These are phyloP conservation scores for Bodo saltans DNA, from an alignment of 78 protist species.

Conservation along the genomic window DNA sequence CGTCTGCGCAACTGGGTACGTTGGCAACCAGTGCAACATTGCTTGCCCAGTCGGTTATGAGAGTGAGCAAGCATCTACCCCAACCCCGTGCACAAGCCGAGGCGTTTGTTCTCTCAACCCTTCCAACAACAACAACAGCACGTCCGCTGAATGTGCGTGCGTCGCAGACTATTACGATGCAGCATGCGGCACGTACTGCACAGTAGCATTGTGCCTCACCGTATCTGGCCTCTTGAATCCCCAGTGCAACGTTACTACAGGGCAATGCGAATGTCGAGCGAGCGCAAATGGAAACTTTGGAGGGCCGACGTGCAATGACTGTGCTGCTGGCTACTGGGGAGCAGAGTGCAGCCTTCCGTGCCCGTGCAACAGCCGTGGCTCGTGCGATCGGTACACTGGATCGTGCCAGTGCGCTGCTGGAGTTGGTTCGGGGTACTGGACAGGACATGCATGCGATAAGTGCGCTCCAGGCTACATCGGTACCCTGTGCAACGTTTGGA, in stretches of 20 bases:
- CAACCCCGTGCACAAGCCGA: slow-evolving; percentile 29
- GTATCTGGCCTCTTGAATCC: too few species aligned
- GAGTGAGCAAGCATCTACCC: too few species aligned
- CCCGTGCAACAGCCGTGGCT: slow-evolving; percentile 25
- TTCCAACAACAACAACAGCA: neutral
- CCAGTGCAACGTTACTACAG: too few species aligned
- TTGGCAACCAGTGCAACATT: neutral
- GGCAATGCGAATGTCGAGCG: too few species aligned
- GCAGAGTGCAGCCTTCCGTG: too few species aligned
- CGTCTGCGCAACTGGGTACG: too few species aligned
- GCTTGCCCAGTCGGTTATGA: neutral
- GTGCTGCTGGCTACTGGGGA: too few species aligned
- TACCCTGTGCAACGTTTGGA: neutral
- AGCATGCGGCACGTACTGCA: neutral
- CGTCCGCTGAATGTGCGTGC: neutral
- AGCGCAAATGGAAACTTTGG: too few species aligned
- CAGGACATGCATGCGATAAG: neutral
- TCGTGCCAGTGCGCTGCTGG: neutral
- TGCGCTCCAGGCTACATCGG: slow-evolving; percentile 11
- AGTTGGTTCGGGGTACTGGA: slow-evolving; percentile 20
- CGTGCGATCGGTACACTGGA: slow-evolving; percentile 3
- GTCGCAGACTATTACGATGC: neutral
- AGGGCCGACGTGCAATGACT: too few species aligned
- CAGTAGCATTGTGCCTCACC: neutral
- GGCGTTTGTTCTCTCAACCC: too few species aligned